Base-by-base conservation (phyloP, 2,329 filamentous ascomycete genomes). In the Arthrobotrys pseudoclavata region DNA sequence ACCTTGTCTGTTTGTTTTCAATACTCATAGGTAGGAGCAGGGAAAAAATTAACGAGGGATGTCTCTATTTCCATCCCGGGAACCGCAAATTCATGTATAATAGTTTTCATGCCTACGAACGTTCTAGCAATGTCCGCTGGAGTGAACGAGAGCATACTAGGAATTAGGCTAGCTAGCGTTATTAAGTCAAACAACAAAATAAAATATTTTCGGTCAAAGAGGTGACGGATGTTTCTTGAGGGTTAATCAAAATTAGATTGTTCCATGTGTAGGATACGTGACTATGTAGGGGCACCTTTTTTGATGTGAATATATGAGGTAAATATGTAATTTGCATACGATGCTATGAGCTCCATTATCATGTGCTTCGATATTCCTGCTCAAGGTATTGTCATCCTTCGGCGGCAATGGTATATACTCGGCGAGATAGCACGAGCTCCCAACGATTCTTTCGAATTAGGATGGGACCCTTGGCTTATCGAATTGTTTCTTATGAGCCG, bases 11-110 rank as follows among this genome's bases (percentile, higher is more conserved):
- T 55, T 63, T 15, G 29, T 45, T 52, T 45, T 68, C 62, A 37
- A 3, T 15, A 55, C 45, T 24, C 20, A 24, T 47, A 60, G 40
- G 57, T 20, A 55, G 47, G 57, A 63, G 57, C 45, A 68, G 50
- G 34, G 50, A 37, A 50, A 47, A 42, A 37, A 34, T 4, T n/a
- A 63, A 63, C 1, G 45, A 50, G 60, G 60, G 45, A 9, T 50
- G 45, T 47, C 60, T 29, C 50, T 42, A 20, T 47, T 45, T 24
- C 57, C 22, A 22, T 12, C 53, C 29, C 15, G 57, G 53, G 55
- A 61, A 40, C 20, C 37, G 6, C 52, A 45, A n/a, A 66, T 77
- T 77, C 74, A 77, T 77, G 74, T 77, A 77, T 67, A 77, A 62
- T 77, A 77, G 74, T 40, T 40, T 76, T 77, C 60, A 45, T 53